These are phyloP conservation scores for Daldinia decipiens DNA, from an alignment of 495 filamentous ascomycete genomes.

Conservation along the genomic window DNA sequence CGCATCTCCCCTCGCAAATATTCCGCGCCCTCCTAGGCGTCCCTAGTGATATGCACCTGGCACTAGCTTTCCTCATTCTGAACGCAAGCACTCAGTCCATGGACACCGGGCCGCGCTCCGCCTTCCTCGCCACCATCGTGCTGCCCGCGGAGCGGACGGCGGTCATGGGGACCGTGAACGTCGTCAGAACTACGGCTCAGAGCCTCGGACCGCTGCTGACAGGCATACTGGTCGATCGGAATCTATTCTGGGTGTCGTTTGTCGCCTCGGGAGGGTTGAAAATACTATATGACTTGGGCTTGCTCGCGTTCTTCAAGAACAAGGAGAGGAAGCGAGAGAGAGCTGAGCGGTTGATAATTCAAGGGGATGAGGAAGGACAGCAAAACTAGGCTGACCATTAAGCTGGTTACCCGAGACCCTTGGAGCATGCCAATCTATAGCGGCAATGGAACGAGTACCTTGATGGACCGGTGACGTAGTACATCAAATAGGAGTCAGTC, in stretches of 20 bases:
- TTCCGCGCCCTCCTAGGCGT: constrained; percentile 54
- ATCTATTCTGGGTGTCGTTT: constrained; percentile 79
- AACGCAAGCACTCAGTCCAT: constrained; percentile 71
- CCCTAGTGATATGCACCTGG: constrained; percentile 56
- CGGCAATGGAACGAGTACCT: constrained; percentile 23
- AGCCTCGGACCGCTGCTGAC: constrained; percentile 76
- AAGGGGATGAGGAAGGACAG: constrained; percentile 15
- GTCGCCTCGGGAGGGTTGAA: constrained; percentile 75
- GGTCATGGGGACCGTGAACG: constrained; percentile 78
- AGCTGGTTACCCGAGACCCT: background rate
- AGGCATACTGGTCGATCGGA: constrained; percentile 71
- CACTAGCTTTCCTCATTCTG: constrained; percentile 68
- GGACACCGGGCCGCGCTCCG: constrained; percentile 84
- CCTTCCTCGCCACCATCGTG: constrained; percentile 80
- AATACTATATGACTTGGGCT: constrained; percentile 75
- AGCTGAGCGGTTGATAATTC: constrained; percentile 18
- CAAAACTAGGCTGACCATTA: background rate
- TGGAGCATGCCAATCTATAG: background rate
- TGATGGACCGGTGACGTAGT: constrained; percentile 32
- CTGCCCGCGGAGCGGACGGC: constrained; percentile 81
- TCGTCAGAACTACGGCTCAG: constrained; percentile 71
- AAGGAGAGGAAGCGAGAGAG: constrained; percentile 41
- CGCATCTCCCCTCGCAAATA: constrained; percentile 56
- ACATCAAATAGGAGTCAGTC: background rate
- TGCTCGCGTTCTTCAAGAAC: constrained; percentile 73